Evolutionary conservation across 805 yeast genomes (phyloP).

Genomic region (Monosporozyma solicola): DNA sequence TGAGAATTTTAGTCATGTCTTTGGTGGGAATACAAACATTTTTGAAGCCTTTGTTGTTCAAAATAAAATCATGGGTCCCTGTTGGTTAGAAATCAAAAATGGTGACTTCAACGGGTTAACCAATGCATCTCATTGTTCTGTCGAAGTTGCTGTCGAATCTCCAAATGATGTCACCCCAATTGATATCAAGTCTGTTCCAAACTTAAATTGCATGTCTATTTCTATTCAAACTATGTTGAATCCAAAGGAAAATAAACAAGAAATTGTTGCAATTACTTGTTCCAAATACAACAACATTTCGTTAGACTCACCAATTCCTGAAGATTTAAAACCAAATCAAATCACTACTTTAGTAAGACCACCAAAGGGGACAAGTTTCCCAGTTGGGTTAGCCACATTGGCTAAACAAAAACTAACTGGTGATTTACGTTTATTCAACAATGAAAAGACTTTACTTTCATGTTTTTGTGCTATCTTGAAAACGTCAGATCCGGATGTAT

Average conservation of each 20-base stretch:
- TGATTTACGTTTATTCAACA: constrained; percentile 50
- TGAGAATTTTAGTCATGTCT: constrained; percentile 65
- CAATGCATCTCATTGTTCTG: constrained; percentile 69
- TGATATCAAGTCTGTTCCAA: constrained; percentile 46
- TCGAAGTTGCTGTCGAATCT: constrained; percentile 54
- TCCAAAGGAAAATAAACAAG: constrained; percentile 67
- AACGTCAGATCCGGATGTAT: constrained; percentile 83
- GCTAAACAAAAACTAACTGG: constrained; percentile 44
- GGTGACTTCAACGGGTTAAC: constrained; percentile 51
- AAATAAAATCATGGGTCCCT: constrained; percentile 90
- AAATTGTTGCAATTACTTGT: constrained; percentile 72
- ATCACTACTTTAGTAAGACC: constrained; percentile 75
- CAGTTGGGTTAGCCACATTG: constrained; percentile 62
- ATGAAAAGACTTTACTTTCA: constrained; percentile 64
- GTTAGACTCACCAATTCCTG: constrained; percentile 67
- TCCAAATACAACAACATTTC: constrained; percentile 62
- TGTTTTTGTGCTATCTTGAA: constrained; percentile 67
- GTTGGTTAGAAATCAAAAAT: constrained; percentile 75
- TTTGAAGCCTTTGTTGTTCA: constrained; percentile 83
- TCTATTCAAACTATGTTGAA: constrained; percentile 78
- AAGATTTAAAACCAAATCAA: constrained; percentile 50
- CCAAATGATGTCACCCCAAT: constrained; percentile 43
- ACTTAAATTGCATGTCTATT: constrained; percentile 62
- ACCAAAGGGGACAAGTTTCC: constrained; percentile 52
- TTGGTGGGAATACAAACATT: constrained; percentile 64